Base-by-base conservation (phyloP, 768 basidiomycete species). In the Agrocybe pediades region DNA sequence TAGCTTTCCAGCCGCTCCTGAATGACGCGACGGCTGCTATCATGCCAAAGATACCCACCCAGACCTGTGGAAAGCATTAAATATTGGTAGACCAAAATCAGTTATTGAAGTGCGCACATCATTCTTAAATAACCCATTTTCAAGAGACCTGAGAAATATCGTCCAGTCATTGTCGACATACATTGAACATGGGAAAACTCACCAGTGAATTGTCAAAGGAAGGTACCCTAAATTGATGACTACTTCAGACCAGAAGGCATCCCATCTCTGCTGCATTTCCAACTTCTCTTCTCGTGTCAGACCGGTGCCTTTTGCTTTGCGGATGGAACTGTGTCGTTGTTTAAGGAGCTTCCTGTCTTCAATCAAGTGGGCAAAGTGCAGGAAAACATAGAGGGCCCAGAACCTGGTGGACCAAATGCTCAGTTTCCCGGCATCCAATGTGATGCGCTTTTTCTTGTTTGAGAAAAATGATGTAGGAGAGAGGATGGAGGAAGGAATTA, bases 151-250 rank as follows among this genome's bases (percentile, higher is more conserved):
- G 45, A 21, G 6, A 26, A 30, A 24, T 25, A n/a, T 3, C 26
- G 46, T n/a, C 52, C 13, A 43, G 33, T 49, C 26, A 24, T 8
- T 46, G 21, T 23, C 13, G 21, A 20, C 17, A 19, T 21, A 41
- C 46, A 41, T 41, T 44, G 45, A 39, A 3, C 20, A 19, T 7
- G n/a, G 42, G 8, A 44, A 16, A 23, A 56, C 81, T 49, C 58
- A 91, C 93, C 92, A 94, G 66, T 96, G 94, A 51, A 92, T 68
- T 2, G 92, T 90, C 46, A 91, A 67, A 3, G 92, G 94, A n/a
- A 93, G 71, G 65, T 92, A 89, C 21, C 84, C 83, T 7, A 87
- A 56, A 63, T 93, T 93, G 45, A 84, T 82, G 13, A 89, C 67
- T 9, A 88, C 66, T 55, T 92, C 90, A 46, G 83, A 86, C 80